Base-by-base conservation (phyloP, 2,329 filamentous ascomycete species). In the Ramichloridium luteum region DNA sequence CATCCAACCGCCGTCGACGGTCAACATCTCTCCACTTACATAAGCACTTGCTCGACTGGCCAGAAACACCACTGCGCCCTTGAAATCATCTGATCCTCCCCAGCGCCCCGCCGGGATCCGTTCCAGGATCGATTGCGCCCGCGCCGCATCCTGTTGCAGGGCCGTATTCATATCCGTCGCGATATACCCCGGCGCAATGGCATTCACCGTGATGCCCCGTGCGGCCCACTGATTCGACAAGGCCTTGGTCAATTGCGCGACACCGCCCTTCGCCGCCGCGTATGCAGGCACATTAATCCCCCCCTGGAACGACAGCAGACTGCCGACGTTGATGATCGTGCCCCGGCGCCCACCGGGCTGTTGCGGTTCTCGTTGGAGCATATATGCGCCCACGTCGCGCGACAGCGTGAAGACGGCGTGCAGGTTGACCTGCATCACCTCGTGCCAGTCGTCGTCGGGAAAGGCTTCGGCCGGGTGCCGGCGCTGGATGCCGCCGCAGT, bases 141-240 rank as follows among this genome's bases (percentile, higher is more conserved):
- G 64, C 44, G 69, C 71, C 47, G 70, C 57, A 55, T 93, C 76
- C 30, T 76, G 70, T 26, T 93, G 72, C 49, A 94, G 58, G 3
- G 84, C 85, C 43, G 68, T 70, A 55, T 93, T 94, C 86, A 93
- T 93, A 38, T 93, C 85, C n/a, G 85, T 93, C 30, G 72, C 80
- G 46, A 93, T 82, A 57, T 93, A 93, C 0, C 85, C 85, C 0
- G 85, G 85, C 2, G 85, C 84, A 50, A 93, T 82, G 5, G 80
- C 82, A 55, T 93, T 93, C 25, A 93, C 84, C 1, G 71, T 82
- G 39, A 93, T 69, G 2, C 84, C 84, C 49, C 74, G 70, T n/a
- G 64, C 57, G 0, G 77, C 74, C 85, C 85, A 93, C 60, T 92
- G 82, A 53, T 93, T 93, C 28, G 77, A 75, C 36, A 93, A 65